Conservation (phyloP, 192 early-diverging fungal genomes). For the Radiomyces spectabilis region DNA sequence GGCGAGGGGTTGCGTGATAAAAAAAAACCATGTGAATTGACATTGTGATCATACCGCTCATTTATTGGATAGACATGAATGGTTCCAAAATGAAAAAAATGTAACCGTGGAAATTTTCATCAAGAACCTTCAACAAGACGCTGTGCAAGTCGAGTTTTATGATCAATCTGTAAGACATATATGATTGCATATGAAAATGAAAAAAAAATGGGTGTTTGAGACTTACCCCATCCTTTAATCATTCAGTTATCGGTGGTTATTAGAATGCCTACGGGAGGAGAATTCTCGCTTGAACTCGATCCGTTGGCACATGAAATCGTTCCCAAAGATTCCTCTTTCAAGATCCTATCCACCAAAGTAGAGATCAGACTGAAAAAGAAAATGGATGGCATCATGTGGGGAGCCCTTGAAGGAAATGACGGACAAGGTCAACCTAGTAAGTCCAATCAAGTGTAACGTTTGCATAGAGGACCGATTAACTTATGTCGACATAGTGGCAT, state of each 20-base stretch:
- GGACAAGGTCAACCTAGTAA: slow-evolving; percentile 5
- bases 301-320: slow-evolving; percentile 76
- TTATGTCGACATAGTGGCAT: background rate
- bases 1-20: background rate
- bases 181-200: too few relatives aligned
- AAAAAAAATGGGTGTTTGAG: too few relatives aligned
- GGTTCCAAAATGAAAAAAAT: slow-evolving; percentile 92
- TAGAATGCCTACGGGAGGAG: slow-evolving; percentile 76
- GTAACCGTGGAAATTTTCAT: slow-evolving; percentile 88
- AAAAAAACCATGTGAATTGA: background rate
- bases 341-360: slow-evolving; percentile 90
- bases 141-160: slow-evolving; percentile 60
- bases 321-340: slow-evolving; percentile 60
- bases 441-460: too few relatives aligned
- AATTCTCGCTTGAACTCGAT: slow-evolving; percentile 89
- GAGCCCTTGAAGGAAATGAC: slow-evolving; percentile 68
- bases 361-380: slow-evolving; percentile 87
- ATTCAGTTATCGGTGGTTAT: slow-evolving; percentile 65
- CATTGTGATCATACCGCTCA: slow-evolving; percentile 2
- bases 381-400: slow-evolving; percentile 76
- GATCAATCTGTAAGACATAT: slow-evolving; percentile 42
- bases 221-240: background rate
- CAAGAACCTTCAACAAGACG: slow-evolving; percentile 74
- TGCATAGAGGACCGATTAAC: background rate
- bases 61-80: slow-evolving; percentile 73